A percentile compares a stretch with the other conserved stretches of the same genome.
phyloP scores from a whole-genome alignment of 768 basidiomycete genomes.

The Sporobolomyces pararoseus region DNA sequence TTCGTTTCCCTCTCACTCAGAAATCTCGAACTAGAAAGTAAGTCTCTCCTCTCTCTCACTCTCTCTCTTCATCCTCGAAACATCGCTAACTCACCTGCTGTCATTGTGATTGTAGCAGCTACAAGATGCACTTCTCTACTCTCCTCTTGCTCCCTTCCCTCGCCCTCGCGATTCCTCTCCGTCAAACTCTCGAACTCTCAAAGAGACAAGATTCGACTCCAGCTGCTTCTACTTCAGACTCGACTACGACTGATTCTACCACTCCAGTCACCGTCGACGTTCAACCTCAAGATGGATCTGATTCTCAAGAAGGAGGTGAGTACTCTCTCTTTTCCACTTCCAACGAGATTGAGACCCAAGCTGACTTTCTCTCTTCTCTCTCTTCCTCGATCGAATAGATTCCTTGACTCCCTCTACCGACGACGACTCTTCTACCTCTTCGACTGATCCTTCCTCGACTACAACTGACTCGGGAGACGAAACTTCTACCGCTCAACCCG shows the following conservation, averaged over 20 bases:
- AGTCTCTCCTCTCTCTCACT: not conserved
- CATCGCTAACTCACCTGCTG: not conserved
- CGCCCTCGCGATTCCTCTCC: conserved; percentile 9
- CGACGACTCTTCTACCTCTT: not conserved
- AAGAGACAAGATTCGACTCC: conserved; percentile 11
- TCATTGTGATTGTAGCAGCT: too few relatives aligned
- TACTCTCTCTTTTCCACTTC: not conserved
- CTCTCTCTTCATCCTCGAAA: not conserved
- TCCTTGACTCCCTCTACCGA: not conserved
- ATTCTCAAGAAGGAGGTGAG: not conserved
- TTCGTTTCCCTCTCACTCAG: too few relatives aligned
- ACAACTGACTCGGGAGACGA: not conserved
- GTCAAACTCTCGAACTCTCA: not conserved
- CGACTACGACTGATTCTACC: not conserved
- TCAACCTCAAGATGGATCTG: not conserved
- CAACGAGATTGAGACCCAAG: not conserved
- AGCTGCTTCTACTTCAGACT: not conserved
- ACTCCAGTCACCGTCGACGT: not conserved
- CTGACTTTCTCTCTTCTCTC: not conserved
- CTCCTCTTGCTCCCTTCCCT: conserved; percentile 12
- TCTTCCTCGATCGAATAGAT: not conserved
- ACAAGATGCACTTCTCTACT: not conserved
- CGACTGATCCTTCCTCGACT: not conserved
- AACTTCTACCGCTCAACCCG: not conserved
- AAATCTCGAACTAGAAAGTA: too few relatives aligned